phyloP scores from a whole-genome alignment of 768 basidiomycete genomes.

The Mycena kentingensis region DNA sequence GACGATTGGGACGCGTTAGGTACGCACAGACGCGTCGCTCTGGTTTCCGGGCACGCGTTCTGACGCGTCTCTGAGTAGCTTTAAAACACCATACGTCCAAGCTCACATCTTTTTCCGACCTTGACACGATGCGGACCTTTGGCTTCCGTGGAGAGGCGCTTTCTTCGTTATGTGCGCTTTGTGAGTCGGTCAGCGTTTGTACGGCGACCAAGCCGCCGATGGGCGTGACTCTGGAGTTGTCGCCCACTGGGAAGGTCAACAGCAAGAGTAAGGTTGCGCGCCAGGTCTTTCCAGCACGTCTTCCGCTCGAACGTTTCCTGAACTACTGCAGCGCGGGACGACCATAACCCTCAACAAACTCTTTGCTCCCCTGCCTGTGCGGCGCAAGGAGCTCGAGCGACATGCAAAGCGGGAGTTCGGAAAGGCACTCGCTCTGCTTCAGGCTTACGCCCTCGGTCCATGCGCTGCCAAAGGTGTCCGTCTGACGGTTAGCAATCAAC shows the following conservation, averaged over 20 bases:
- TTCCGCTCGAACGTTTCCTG: not conserved
- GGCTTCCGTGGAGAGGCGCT: slow-evolving; percentile 97
- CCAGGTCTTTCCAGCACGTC: slow-evolving; percentile 48
- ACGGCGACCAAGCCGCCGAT: slow-evolving; percentile 81
- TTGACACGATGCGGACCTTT: slow-evolving; percentile 75
- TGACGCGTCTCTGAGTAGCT: slow-evolving; percentile 43
- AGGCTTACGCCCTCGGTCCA: slow-evolving; percentile 88
- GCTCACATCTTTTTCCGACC: slow-evolving; percentile 71
- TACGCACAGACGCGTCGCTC: slow-evolving; percentile 39
- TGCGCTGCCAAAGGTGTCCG: slow-evolving; percentile 77
- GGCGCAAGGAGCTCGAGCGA: slow-evolving; percentile 87
- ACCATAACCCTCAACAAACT: slow-evolving; percentile 72
- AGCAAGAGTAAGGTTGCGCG: slow-evolving; percentile 68
- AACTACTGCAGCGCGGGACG: slow-evolving; percentile 73
- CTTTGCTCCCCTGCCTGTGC: slow-evolving; percentile 84
- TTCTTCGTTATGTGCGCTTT: slow-evolving; percentile 87
- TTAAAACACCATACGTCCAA: slow-evolving; percentile 96
- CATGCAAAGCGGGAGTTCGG: slow-evolving; percentile 88
- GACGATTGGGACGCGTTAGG: slow-evolving; percentile 80
- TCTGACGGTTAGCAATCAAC: slow-evolving; percentile 69
- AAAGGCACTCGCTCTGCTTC: slow-evolving; percentile 79
- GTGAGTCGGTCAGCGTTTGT: slow-evolving; percentile 65
- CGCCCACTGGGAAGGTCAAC: slow-evolving; percentile 60
- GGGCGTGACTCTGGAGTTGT: slow-evolving; percentile 78
- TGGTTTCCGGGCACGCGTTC: not conserved